Evolutionary conservation across 768 basidiomycete genomes (phyloP).

Genomic region (Boletus patriciae): DNA sequence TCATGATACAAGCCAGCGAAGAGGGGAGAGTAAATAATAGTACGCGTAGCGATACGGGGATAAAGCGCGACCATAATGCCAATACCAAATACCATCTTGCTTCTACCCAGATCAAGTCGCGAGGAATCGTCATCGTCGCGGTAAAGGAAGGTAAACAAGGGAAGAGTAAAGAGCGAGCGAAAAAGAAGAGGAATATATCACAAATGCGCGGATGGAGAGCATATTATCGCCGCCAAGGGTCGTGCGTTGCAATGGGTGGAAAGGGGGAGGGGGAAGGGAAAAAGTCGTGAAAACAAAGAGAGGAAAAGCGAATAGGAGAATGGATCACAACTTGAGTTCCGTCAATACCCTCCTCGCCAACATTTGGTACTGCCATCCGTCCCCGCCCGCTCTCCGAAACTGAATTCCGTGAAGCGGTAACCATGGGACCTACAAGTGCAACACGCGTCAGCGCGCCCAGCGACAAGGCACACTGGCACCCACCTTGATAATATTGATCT

Average conservation of each 20-base stretch:
- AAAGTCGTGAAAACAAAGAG: no score
- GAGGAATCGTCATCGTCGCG: background rate
- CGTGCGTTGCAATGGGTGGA: conserved; percentile 6
- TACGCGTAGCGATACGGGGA: conserved; percentile 1
- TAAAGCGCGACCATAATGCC: background rate
- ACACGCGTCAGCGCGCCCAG: background rate
- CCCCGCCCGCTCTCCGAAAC: conserved; percentile 86
- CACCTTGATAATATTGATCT: conserved; percentile 97
- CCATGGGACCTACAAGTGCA: conserved; percentile 72
- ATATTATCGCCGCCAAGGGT: conserved; percentile 25
- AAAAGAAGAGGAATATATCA: conserved; percentile 18
- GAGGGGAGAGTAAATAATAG: background rate
- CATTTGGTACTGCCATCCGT: conserved; percentile 98
- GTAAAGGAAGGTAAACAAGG: background rate
- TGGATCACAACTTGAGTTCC: conserved; percentile 74
- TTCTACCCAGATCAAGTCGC: conserved; percentile 6
- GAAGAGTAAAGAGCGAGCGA: background rate
- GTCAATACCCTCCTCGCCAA: conserved; percentile 85
- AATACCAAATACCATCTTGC: background rate
- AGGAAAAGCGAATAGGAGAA: background rate
- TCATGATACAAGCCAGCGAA: background rate
- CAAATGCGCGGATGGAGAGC: conserved; percentile 18
- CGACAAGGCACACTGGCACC: conserved; percentile 23
- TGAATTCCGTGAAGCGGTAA: conserved; percentile 93
- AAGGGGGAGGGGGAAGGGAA: background rate